phyloP scores from a whole-genome alignment of 164 flowering plant genomes.

The Nelumbo lutea region DNA sequence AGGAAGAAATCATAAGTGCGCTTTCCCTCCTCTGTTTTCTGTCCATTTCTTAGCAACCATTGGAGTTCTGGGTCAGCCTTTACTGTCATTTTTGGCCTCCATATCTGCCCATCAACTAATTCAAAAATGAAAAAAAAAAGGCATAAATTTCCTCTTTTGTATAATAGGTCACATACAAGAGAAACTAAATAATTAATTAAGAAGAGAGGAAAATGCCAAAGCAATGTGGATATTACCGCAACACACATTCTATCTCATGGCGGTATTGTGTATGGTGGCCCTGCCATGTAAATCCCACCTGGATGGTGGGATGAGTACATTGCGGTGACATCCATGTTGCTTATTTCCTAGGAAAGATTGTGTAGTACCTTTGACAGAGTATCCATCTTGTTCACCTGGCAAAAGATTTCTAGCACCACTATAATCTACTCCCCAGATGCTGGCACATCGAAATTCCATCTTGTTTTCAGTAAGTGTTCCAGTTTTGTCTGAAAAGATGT shows the following conservation, averaged over 20 bases:
- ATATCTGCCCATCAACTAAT: conserved; percentile 56
- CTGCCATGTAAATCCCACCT: too few relatives aligned
- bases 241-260: too few relatives aligned
- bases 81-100: conserved; percentile 82
- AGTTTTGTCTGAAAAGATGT: conserved; percentile 94
- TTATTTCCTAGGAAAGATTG: neutral
- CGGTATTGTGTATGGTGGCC: too few relatives aligned
- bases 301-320: too few relatives aligned
- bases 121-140: conserved; percentile 9
- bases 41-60: conserved; percentile 36
- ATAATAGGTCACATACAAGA: neutral
- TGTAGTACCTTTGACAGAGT: conserved; percentile 49
- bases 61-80: conserved; percentile 58
- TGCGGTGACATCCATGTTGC: too few relatives aligned
- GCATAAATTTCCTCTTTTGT: neutral
- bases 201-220: too few relatives aligned
- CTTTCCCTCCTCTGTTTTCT: conserved; percentile 38
- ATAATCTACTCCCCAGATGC: conserved; percentile 78
- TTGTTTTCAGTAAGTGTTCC: conserved; percentile 98
- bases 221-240: too few relatives aligned
- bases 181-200: neutral
- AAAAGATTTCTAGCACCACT: conserved; percentile 27
- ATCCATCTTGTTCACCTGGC: conserved; percentile 33
- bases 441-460: conserved; percentile 96
- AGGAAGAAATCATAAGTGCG: conserved; percentile 72